Conservation (phyloP, 192 early-diverging fungal species). For the Coemansia sp. region DNA sequence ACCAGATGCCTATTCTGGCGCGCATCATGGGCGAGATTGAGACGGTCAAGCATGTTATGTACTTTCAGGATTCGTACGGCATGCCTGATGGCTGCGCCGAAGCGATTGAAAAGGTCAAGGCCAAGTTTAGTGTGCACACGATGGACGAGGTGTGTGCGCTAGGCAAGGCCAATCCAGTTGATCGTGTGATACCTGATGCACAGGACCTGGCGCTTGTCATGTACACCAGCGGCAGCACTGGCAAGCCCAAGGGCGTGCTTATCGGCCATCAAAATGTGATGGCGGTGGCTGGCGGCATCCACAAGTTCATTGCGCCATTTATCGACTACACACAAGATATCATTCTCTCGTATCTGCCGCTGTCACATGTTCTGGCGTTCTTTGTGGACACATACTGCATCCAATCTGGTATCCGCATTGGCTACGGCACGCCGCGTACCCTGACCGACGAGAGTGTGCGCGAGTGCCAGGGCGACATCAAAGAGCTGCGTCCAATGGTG, state of each 20-base stretch:
- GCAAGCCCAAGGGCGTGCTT: conserved; percentile 91
- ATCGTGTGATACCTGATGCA: conserved; percentile 61
- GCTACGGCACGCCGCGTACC: conserved; percentile 71
- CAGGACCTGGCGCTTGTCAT: conserved; percentile 85
- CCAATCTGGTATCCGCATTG: conserved; percentile 69
- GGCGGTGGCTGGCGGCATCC: conserved; percentile 60
- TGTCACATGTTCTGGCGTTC: conserved; percentile 90
- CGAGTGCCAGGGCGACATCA: conserved; percentile 75
- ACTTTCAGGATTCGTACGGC: conserved; percentile 42
- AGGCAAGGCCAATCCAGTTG: conserved; percentile 64
- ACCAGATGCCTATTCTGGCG: conserved; percentile 56
- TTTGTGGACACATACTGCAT: conserved; percentile 72
- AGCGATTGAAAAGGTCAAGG: conserved; percentile 56
- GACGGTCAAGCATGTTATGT: conserved; percentile 56
- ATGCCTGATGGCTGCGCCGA: conserved; percentile 45
- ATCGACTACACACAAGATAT: conserved; percentile 57
- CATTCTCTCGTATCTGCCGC: conserved; percentile 80
- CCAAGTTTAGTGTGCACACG: conserved; percentile 39
- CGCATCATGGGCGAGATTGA: conserved; percentile 4
- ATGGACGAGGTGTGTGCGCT: conserved; percentile 66
- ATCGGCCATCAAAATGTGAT: conserved; percentile 81
- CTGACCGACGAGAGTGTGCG: conserved; percentile 71
- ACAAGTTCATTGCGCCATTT: conserved; percentile 34
- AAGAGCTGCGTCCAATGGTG: conserved; percentile 68
- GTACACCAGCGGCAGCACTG: conserved; percentile 92